Percentiles rank a stretch among this genome's conserved stretches.
These are phyloP conservation scores for Solanum tarijense DNA, from an alignment of 257 asterid species.

Conservation along the genomic window DNA sequence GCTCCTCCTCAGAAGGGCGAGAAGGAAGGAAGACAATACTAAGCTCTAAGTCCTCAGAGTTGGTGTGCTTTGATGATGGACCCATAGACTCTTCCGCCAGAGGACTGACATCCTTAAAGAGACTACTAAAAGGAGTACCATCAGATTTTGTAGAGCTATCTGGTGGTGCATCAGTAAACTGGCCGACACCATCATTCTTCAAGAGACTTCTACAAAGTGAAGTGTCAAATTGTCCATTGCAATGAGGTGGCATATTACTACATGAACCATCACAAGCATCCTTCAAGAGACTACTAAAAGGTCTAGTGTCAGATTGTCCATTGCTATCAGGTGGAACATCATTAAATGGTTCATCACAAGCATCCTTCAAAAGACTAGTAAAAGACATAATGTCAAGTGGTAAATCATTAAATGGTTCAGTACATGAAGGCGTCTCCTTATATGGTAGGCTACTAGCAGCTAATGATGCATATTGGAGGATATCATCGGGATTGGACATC, in stretches of 20 bases:
- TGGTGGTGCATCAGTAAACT: neutral
- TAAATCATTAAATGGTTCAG: neutral
- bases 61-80: slow-evolving; percentile 11
- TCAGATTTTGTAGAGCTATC: neutral
- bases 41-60: slow-evolving; percentile 16
- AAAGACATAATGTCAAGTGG: neutral
- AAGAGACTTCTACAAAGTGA: neutral
- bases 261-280: slow-evolving; percentile 1
- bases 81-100: neutral
- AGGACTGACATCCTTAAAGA: slow-evolving; percentile 2
- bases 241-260: neutral
- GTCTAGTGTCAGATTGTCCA: neutral
- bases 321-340: neutral
- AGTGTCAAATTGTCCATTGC: neutral
- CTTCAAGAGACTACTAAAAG: neutral
- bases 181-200: neutral
- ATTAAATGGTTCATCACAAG: neutral
- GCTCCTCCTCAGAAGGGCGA: slow-evolving; percentile 50
- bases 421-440: neutral
- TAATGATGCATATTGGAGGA: neutral
- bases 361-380: neutral
- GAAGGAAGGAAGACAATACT: slow-evolving; percentile 53
- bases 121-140: slow-evolving; percentile 4
- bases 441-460: neutral
- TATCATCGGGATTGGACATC: neutral